A percentile compares a stretch with the other conserved stretches of the same genome.
These are phyloP conservation scores for Fusarium dimerum DNA, from an alignment of 2,329 filamentous ascomycete genomes.

Conservation along the genomic window DNA sequence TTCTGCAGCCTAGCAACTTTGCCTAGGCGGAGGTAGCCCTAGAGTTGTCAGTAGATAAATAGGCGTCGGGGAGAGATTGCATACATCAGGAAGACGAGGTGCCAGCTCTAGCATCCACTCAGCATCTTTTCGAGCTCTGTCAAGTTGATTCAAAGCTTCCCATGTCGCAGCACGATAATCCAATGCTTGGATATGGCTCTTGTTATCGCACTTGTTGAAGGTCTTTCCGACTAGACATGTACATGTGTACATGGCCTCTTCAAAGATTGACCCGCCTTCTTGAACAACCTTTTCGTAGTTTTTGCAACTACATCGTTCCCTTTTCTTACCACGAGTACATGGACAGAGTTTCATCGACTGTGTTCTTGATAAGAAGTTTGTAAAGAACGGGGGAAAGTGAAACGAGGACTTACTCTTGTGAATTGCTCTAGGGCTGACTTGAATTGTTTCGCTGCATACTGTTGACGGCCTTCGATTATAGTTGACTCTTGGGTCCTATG, in stretches of 20 bases:
- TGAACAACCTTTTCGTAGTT: constrained; percentile 37
- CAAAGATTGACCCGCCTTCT: constrained; percentile 39
- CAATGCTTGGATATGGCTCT: constrained; percentile 41
- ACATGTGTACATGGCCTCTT: constrained; percentile 44
- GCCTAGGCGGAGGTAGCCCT: constrained; percentile 46
- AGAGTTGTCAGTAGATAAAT: constrained; percentile 6
- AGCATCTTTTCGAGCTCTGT: constrained; percentile 41
- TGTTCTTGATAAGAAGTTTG: constrained; percentile 2
- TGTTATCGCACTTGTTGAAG: constrained; percentile 42
- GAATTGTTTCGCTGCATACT: constrained; percentile 36
- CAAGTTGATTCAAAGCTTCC: constrained; percentile 39
- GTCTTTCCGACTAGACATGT: constrained; percentile 37
- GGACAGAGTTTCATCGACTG: constrained; percentile 40
- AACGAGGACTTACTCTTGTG: constrained; percentile 31
- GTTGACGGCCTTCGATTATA: constrained; percentile 35
- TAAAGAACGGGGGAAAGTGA: neutral
- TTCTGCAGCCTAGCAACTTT: constrained; percentile 41
- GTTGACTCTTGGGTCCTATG: constrained; percentile 28
- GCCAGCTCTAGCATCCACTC: constrained; percentile 46
- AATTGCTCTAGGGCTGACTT: constrained; percentile 39
- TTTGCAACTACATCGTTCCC: constrained; percentile 42
- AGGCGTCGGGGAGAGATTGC: constrained; percentile 1
- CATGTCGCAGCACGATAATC: constrained; percentile 44
- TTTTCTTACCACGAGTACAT: constrained; percentile 35
- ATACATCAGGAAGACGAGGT: constrained; percentile 41